Evolutionary conservation across 2,329 filamentous ascomycete species (phyloP).

Genomic region (Onygenales sp.): DNA sequence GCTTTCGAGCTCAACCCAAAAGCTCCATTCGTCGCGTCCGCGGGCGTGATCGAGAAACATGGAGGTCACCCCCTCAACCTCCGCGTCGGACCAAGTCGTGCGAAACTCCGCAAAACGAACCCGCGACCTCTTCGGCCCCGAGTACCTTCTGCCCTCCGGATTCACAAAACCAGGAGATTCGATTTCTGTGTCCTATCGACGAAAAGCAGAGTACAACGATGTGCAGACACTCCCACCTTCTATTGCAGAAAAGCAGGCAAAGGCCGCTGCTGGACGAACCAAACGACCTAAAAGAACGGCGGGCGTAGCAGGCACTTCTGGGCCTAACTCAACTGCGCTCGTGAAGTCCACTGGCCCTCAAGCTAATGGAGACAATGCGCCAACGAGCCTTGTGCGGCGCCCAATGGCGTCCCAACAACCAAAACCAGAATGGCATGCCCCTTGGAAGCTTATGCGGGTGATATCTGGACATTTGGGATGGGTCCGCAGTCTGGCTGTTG

Average conservation of each 20-base stretch:
- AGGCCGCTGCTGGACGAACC: conserved; percentile 51
- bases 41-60: conserved; percentile 13
- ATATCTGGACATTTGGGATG: conserved; percentile 94
- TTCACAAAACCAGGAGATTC: conserved; percentile 31
- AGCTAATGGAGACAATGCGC: conserved; percentile 33
- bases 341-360: conserved; percentile 24
- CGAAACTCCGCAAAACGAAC: conserved; percentile 37
- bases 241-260: conserved; percentile 70
- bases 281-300: conserved; percentile 52
- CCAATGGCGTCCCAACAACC: conserved; percentile 54
- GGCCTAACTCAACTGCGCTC: conserved; percentile 45
- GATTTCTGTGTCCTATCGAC: conserved; percentile 36
- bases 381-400: conserved; percentile 52
- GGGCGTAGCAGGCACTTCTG: conserved; percentile 41
- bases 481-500: conserved; percentile 82
- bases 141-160: conserved; percentile 36
- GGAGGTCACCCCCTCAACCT: conserved; percentile 16
- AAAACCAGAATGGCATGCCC: conserved; percentile 91
- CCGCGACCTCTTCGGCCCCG: conserved; percentile 37
- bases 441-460: conserved; percentile 97
- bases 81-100: conserved; percentile 25
- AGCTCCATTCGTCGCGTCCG: background rate
- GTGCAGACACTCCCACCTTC: conserved; percentile 68
- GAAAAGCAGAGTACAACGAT: conserved; percentile 60
- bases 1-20: background rate